Evolutionary conservation across 345 rosid genomes (phyloP).

Genomic region (Camelina neglecta): DNA sequence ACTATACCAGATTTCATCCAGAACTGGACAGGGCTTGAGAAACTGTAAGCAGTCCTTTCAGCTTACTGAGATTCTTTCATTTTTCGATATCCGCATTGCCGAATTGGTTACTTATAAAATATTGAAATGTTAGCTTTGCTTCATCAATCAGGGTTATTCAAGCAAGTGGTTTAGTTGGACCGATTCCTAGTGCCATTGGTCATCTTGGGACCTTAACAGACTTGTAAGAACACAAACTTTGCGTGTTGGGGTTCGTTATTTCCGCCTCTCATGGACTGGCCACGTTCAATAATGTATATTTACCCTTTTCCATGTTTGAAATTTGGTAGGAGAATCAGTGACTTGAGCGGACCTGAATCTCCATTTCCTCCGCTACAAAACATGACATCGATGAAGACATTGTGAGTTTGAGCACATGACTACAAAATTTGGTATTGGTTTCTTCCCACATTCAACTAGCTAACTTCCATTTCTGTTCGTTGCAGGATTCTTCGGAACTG

Average conservation of each 20-base stretch:
- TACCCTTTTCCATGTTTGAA: conserved; percentile 11
- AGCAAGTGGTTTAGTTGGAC: conserved; percentile 64
- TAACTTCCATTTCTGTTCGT: conserved; percentile 8
- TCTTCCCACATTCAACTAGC: background rate
- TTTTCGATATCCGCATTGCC: background rate
- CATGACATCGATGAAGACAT: conserved; percentile 39
- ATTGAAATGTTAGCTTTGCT: background rate
- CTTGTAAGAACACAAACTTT: conserved; percentile 39
- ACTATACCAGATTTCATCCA: conserved; percentile 58
- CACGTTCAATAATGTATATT: background rate
- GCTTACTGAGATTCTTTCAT: background rate
- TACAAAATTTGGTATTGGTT: too few species aligned
- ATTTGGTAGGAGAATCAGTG: conserved; percentile 60
- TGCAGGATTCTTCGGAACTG: conserved; percentile 64
- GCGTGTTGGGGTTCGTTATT: background rate
- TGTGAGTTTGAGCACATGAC: conserved; percentile 54
- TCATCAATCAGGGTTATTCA: conserved; percentile 46
- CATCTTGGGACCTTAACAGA: conserved; percentile 34
- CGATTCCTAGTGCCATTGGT: conserved; percentile 50
- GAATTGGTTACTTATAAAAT: too few species aligned
- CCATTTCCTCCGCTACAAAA: conserved; percentile 48
- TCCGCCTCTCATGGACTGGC: background rate
- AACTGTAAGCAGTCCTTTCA: conserved; percentile 50
- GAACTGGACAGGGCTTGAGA: conserved; percentile 54
- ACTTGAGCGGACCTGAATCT: conserved; percentile 49